Percentiles rank a stretch among this genome's conserved stretches.
Evolutionary conservation across 352 stramenopile species (phyloP).

Genomic region (Phytophthora pinifolia): DNA sequence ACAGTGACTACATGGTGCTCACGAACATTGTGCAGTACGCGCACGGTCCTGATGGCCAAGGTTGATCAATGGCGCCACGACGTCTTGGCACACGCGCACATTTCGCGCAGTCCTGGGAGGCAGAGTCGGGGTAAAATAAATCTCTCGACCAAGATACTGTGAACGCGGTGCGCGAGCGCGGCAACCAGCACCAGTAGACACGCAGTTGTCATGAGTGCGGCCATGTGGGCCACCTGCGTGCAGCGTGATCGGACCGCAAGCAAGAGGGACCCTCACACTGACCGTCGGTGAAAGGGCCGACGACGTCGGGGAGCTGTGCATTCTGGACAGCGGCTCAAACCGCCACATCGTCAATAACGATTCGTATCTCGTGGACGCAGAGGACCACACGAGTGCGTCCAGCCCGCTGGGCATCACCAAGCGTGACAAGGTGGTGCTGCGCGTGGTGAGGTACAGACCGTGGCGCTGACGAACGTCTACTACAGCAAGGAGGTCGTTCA

Average conservation of each 20-base stretch:
- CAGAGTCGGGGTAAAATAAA: too few species aligned
- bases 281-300: not conserved
- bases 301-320: not conserved
- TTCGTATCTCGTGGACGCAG: not conserved
- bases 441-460: too few species aligned
- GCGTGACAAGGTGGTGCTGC: not conserved
- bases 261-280: not conserved
- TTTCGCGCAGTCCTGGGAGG: not conserved
- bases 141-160: too few species aligned
- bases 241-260: too few species aligned
- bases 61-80: not conserved
- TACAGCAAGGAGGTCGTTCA: too few species aligned
- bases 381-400: not conserved
- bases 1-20: conserved; percentile 3
- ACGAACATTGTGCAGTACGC: conserved; percentile 15
- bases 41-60: conserved; percentile 10
- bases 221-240: too few species aligned
- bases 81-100: not conserved
- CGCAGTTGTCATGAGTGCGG: too few species aligned
- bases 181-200: not conserved
- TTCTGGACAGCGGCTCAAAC: conserved; percentile 5
- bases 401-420: not conserved
- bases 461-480: too few species aligned
- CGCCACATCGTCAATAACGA: not conserved
- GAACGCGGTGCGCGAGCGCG: too few species aligned